Conservation (phyloP, 208 protist species). For the Acanthamoeba quina region DNA sequence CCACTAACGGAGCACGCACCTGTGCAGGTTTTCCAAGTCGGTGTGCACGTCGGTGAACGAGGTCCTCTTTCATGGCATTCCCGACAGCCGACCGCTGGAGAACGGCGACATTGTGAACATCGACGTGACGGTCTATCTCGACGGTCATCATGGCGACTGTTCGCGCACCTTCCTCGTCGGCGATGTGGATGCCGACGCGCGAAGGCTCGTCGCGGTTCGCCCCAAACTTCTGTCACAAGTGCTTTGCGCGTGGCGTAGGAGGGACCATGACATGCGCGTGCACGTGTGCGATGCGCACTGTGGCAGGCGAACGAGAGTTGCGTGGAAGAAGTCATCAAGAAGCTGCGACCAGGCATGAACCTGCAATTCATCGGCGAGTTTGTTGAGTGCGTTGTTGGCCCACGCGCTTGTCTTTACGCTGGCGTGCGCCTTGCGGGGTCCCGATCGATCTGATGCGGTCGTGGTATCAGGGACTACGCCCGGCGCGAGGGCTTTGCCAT, state of each 20-base stretch:
- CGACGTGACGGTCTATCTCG: slow-evolving; percentile 96
- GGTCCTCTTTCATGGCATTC: slow-evolving; percentile 94
- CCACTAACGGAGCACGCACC: background rate
- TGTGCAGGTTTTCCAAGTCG: slow-evolving; percentile 97
- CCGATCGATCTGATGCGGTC: no score
- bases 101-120: slow-evolving; percentile 99
- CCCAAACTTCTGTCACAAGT: background rate
- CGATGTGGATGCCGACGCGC: slow-evolving; percentile 79
- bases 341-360: slow-evolving; percentile 84
- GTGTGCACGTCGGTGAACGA: slow-evolving; percentile 95
- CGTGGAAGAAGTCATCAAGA: slow-evolving; percentile 28
- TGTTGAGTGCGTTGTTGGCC: slow-evolving; percentile 74
- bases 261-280: no score
- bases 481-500: background rate
- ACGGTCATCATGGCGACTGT: slow-evolving; percentile 86
- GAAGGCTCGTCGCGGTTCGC: slow-evolving; percentile 78
- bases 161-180: slow-evolving; percentile 87
- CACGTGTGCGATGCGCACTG: background rate
- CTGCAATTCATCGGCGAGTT: slow-evolving; percentile 85
- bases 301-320: background rate
- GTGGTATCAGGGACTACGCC: background rate
- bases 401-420: background rate
- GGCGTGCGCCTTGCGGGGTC: background rate
- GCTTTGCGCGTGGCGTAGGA: slow-evolving; percentile 11
- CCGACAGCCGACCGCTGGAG: slow-evolving; percentile 94